A percentile compares a stretch with the other conserved stretches of the same genome.
Conservation (phyloP, 768 basidiomycete species). For the Mycena albidolilacea region DNA sequence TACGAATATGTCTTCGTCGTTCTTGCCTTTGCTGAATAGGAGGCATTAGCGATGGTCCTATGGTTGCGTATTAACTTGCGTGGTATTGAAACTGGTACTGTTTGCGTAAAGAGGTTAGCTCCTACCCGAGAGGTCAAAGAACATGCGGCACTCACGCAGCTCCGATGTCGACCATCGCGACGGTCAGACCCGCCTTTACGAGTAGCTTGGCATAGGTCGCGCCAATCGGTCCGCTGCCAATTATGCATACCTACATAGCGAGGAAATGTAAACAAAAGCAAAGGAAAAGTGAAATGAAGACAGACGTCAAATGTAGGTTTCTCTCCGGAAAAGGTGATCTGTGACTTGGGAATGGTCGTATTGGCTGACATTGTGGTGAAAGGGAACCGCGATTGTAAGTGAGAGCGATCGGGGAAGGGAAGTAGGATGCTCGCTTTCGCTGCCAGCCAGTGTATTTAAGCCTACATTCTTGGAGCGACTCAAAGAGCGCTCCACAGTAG, state of each 20-base stretch:
- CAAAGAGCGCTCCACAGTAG: too few relatives aligned
- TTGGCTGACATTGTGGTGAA: conserved; percentile 3
- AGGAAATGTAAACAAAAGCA: conserved; percentile 6
- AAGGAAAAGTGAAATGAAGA: not conserved
- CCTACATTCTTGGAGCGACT: too few relatives aligned
- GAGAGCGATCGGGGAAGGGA: not conserved
- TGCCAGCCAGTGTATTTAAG: conserved; percentile 1
- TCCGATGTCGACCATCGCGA: conserved; percentile 4
- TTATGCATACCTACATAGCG: conserved; percentile 4
- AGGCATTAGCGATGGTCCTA: not conserved
- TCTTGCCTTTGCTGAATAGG: conserved; percentile 7
- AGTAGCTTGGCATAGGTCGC: conserved; percentile 6
- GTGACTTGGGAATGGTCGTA: conserved; percentile 3
- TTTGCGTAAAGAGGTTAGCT: conserved; percentile 3
- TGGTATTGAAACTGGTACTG: conserved; percentile 3
- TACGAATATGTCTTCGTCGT: not conserved
- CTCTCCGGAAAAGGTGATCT: not conserved
- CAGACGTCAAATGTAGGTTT: conserved; percentile 2
- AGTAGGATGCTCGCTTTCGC: conserved; percentile 1
- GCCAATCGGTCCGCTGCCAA: conserved; percentile 7
- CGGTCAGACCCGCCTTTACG: conserved; percentile 3
- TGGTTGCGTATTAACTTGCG: conserved; percentile 2
- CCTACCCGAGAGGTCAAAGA: not conserved
- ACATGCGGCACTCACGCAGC: conserved; percentile 7
- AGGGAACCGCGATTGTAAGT: not conserved